These are phyloP conservation scores for Cladosporium sp. DNA, from an alignment of 2,329 filamentous ascomycete genomes.

Conservation along the genomic window DNA sequence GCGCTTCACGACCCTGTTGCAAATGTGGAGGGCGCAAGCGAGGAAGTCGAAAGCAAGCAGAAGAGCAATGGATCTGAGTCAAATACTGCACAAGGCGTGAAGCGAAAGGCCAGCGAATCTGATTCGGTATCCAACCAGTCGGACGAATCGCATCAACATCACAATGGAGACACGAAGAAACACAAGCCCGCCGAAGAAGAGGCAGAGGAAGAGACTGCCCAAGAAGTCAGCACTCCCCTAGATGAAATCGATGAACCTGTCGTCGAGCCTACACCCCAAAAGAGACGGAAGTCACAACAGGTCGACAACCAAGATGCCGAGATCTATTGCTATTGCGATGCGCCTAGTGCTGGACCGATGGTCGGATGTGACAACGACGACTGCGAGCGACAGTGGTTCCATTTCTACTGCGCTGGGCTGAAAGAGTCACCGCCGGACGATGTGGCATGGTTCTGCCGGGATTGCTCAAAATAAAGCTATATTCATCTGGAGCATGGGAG, in stretches of 20 bases:
- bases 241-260: neutral
- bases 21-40: constrained; percentile 22
- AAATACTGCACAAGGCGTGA: constrained; percentile 7
- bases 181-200: constrained; percentile 15
- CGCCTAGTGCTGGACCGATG: constrained; percentile 47
- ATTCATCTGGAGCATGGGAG: neutral
- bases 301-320: constrained; percentile 6
- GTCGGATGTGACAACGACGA: constrained; percentile 74
- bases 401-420: constrained; percentile 70
- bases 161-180: constrained; percentile 3
- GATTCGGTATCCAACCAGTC: neutral
- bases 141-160: neutral
- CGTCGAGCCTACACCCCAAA: neutral
- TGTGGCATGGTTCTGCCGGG: constrained; percentile 25
- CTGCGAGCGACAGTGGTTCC: constrained; percentile 79
- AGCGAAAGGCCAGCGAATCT: constrained; percentile 12
- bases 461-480: constrained; percentile 11
- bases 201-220: constrained; percentile 14
- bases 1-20: constrained; percentile 27
- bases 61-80: neutral
- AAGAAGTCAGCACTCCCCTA: neutral
- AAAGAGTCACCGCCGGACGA: constrained; percentile 51
- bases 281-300: constrained; percentile 7
- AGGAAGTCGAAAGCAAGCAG: constrained; percentile 7
- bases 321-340: constrained; percentile 11